Base-by-base conservation (phyloP, 2,329 filamentous ascomycete genomes). In the Aspergillus sp. region DNA sequence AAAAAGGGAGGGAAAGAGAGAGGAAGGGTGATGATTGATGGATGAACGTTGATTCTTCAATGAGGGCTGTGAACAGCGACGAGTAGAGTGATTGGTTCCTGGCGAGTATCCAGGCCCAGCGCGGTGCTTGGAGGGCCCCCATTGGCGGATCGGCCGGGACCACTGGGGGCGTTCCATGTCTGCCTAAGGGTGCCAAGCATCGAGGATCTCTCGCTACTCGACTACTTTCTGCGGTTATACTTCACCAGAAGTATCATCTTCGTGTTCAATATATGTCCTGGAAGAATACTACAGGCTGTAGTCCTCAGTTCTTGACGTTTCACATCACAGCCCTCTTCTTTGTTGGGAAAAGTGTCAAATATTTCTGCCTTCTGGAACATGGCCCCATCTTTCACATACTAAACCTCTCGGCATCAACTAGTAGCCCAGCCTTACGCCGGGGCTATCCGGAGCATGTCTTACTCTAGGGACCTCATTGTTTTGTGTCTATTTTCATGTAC, bases 31-130 rank as follows among this genome's bases (percentile, higher is more conserved):
- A 42, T 21, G 40, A 42, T 42, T 19, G 40, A 42, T 21, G 40
- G 40, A 42, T 21, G 40, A 21, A 42, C 40, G 40, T 42, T 42
- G 40, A 42, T 42, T 42, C 40, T 42, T 42, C 40, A 42, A 42
- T 21, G 40, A 42, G 16, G 40, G 40, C 40, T 16, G 40, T 20
- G 16, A 42, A 13, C 40, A 4, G 16, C 40, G 6, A 42, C 11
- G 40, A 42, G 40, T 20, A 42, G 40, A 42, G 16, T 42, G 40
- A 42, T 42, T 42, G 40, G 40, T 42, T 42, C 40, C 40, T 42
- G 40, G 21, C 16, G 36, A 40, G 16, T n/a, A 40, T 40, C 16
- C 36, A 40, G 36, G 36, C 36, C 36, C 36, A 40, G 36, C 16
- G 36, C 14, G 16, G 11, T 40, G 36, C 40, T 21, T 2, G 40